Percentiles rank a stretch among this genome's conserved stretches.
Evolutionary conservation across 2,329 filamentous ascomycete genomes (phyloP).

Genomic region (Lecanicillium sp.): DNA sequence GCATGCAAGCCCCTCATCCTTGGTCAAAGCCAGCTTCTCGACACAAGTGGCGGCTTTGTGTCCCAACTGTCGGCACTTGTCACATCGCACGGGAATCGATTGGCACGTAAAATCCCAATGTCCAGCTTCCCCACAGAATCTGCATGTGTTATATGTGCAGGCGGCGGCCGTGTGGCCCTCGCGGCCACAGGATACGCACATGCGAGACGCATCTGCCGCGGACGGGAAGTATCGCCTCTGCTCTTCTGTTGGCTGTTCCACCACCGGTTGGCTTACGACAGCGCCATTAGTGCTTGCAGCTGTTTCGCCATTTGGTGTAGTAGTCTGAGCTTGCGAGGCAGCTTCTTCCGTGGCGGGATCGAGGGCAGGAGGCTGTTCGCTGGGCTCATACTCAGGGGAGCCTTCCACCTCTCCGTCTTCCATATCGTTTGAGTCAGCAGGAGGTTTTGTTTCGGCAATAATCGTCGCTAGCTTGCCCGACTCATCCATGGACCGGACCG

Average conservation of each 20-base stretch:
- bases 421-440: background rate
- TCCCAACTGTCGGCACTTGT: slow-evolving; percentile 54
- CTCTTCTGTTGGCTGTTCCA: slow-evolving; percentile 4
- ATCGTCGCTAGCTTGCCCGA: slow-evolving; percentile 15
- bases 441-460: background rate
- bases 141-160: slow-evolving; percentile 40
- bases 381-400: slow-evolving; percentile 6
- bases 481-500: slow-evolving; percentile 17
- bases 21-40: slow-evolving; percentile 45
- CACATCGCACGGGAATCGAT: slow-evolving; percentile 36
- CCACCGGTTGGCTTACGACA: too few species aligned
- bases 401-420: slow-evolving; percentile 2
- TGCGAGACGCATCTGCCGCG: slow-evolving; percentile 28
- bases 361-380: slow-evolving; percentile 6
- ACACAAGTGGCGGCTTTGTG: slow-evolving; percentile 44
- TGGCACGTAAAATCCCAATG: slow-evolving; percentile 47
- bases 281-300: slow-evolving; percentile 1
- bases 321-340: slow-evolving; percentile 11
- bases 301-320: slow-evolving; percentile 14
- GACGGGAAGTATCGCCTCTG: slow-evolving; percentile 45
- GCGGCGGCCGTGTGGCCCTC: slow-evolving; percentile 33
- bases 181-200: slow-evolving; percentile 45
- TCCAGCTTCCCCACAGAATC: slow-evolving; percentile 33
- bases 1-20: slow-evolving; percentile 49
- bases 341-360: background rate